Percentiles rank a stretch among this genome's conserved stretches.
These are phyloP conservation scores for Wickerhamomyces xylosicus DNA, from an alignment of 805 yeast genomes.

Conservation along the genomic window DNA sequence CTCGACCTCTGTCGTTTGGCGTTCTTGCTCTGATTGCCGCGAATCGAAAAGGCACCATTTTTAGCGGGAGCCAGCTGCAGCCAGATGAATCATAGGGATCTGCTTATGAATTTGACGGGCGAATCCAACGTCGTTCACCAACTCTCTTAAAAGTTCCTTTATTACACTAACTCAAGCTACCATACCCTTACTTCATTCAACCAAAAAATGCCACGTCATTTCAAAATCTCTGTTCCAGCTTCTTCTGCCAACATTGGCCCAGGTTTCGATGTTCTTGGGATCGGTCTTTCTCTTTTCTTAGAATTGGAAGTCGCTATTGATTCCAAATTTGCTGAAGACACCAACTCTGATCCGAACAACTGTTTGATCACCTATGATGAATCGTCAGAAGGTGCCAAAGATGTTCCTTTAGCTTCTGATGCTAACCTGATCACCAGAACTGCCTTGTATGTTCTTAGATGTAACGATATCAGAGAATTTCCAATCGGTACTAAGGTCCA, in stretches of 20 bases:
- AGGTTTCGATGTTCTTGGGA: slow-evolving; percentile 94
- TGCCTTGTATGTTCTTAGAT: slow-evolving; percentile 83
- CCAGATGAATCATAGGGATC: too few species aligned
- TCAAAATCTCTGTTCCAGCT: slow-evolving; percentile 76
- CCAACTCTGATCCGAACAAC: slow-evolving; percentile 56
- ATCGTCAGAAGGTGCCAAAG: slow-evolving; percentile 64
- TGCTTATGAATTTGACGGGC: too few species aligned
- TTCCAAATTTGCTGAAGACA: slow-evolving; percentile 28
- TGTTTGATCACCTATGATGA: slow-evolving; percentile 61
- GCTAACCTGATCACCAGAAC: slow-evolving; percentile 84
- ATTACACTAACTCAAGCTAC: too few species aligned
- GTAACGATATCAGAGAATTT: slow-evolving; percentile 65
- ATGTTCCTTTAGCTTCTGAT: slow-evolving; percentile 71
- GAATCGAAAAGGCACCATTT: too few species aligned
- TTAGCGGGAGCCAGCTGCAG: too few species aligned
- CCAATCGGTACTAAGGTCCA: slow-evolving; percentile 77
- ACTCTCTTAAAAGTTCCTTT: too few species aligned
- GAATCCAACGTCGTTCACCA: too few species aligned
- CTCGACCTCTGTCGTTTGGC: too few species aligned
- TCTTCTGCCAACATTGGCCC: slow-evolving; percentile 98
- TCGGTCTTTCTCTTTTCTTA: slow-evolving; percentile 70
- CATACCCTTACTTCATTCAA: too few species aligned
- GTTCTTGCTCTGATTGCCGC: too few species aligned
- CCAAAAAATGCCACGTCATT: slow-evolving; percentile 33
- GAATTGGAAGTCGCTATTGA: slow-evolving; percentile 64